These are phyloP conservation scores for Parathielavia hyrcaniae DNA, from an alignment of 495 filamentous ascomycete species.

Conservation along the genomic window DNA sequence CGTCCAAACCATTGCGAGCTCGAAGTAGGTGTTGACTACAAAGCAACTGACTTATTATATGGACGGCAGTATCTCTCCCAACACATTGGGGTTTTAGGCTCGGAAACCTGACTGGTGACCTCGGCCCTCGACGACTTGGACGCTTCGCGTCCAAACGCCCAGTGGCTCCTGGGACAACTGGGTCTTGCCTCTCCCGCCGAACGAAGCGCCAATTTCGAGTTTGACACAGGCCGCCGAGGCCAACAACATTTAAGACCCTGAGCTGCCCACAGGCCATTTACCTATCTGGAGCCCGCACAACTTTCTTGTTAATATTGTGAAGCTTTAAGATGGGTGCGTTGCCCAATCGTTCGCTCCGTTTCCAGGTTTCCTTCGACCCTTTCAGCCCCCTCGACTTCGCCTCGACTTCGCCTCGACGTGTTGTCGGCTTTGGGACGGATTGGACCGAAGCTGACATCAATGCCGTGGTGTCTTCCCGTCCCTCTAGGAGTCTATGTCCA, in stretches of 20 bases:
- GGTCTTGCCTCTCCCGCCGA: slow-evolving; percentile 48
- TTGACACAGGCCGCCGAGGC: background rate
- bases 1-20: too few relatives aligned
- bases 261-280: slow-evolving; percentile 24
- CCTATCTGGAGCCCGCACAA: slow-evolving; percentile 49
- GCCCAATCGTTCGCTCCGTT: slow-evolving; percentile 50
- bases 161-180: slow-evolving; percentile 40
- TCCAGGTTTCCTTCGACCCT: slow-evolving; percentile 43
- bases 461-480: too few relatives aligned
- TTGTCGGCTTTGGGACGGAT: background rate
- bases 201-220: background rate
- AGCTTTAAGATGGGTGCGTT: slow-evolving; percentile 52
- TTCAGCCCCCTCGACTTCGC: slow-evolving; percentile 45
- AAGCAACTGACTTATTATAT: slow-evolving; percentile 45
- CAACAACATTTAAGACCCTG: background rate
- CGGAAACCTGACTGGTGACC: slow-evolving; percentile 40
- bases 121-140: background rate
- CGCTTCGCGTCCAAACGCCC: slow-evolving; percentile 37
- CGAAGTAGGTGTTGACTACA: too few relatives aligned
- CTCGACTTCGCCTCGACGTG: slow-evolving; percentile 30
- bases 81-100: slow-evolving; percentile 39
- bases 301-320: slow-evolving; percentile 59
- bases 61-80: slow-evolving; percentile 46
- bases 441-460: background rate
- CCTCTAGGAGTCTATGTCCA: too few relatives aligned